These are phyloP conservation scores for Hymenoscyphus infarciens DNA, from an alignment of 2,329 filamentous ascomycete genomes.

Conservation along the genomic window DNA sequence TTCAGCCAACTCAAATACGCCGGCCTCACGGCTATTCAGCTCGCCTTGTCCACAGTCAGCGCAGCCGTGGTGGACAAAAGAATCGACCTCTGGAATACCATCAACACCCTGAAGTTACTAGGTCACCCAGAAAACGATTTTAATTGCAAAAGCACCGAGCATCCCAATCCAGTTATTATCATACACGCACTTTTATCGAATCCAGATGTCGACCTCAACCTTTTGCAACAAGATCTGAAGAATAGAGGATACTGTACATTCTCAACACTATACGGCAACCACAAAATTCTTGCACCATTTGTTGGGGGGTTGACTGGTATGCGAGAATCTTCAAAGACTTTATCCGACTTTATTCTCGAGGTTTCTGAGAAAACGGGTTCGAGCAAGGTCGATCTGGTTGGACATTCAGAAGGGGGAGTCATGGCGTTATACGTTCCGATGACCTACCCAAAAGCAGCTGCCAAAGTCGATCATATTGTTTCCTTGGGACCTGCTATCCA, in stretches of 20 bases:
- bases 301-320: neutral
- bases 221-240: neutral
- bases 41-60: neutral
- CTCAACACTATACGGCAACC: neutral
- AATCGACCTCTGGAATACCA: neutral
- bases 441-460: neutral
- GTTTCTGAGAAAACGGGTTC: neutral
- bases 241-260: neutral
- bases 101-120: neutral
- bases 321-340: neutral
- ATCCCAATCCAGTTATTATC: neutral
- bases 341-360: neutral
- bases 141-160: neutral
- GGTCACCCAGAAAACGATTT: conserved; percentile 2
- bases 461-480: neutral
- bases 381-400: neutral
- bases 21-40: neutral
- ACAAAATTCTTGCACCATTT: neutral
- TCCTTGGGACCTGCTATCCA: neutral
- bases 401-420: neutral
- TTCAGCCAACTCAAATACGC: conserved; percentile 1
- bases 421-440: neutral
- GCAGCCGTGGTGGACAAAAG: neutral
- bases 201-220: neutral
- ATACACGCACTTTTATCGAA: neutral